Evolutionary conservation across 169 alveolate genomes (phyloP), one percentile per base, ranked within the genome.

Genomic region (Eimeria zaria): DNA sequence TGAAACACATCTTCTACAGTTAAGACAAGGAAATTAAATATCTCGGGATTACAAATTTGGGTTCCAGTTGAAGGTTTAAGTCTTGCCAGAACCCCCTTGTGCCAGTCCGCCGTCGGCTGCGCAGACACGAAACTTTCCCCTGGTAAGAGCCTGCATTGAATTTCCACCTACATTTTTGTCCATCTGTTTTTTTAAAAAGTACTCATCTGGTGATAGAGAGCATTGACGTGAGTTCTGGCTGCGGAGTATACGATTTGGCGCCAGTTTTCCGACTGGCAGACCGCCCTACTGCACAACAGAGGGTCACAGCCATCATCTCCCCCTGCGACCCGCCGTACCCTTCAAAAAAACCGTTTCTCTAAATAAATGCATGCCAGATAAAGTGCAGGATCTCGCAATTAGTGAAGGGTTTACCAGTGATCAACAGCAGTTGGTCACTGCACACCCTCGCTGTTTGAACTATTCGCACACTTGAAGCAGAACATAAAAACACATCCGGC

Each of bases 91-190:
- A 44, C 46, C 89, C 89, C 89, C 51, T 14, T 2, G 44, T 78
- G 89, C 89, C 67, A 78, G 89, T 78, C 89, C 46, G 22, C 67
- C 44, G 89, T 78, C 89, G 64, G 89, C 67, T 27, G 89, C 89
- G 64, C 89, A n/a, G 67, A 3, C 36, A 11, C 24, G 51, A 16
- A 22, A 78, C 89, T 0, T 18, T 41, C 41, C 67, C 44, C 14
- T 4, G 53, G 51, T 39, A 18, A 71, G 81, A 53, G 48, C 27
- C 81, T 71, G 81, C 81, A 71, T 14, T 71, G 51, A 71, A 71
- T 71, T 9, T 71, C 30, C 51, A 4, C 33, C 48, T 39, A 71
- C 36, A 78, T 44, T 46, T 48, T 27, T 78, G 88, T 27, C 67
- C 64, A 44, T 1, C 24, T 78, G 62, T 27, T 41, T 78, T 74